These are phyloP conservation scores for Hypomyces rosellus DNA, from an alignment of 2,329 filamentous ascomycete genomes.

Conservation along the genomic window DNA sequence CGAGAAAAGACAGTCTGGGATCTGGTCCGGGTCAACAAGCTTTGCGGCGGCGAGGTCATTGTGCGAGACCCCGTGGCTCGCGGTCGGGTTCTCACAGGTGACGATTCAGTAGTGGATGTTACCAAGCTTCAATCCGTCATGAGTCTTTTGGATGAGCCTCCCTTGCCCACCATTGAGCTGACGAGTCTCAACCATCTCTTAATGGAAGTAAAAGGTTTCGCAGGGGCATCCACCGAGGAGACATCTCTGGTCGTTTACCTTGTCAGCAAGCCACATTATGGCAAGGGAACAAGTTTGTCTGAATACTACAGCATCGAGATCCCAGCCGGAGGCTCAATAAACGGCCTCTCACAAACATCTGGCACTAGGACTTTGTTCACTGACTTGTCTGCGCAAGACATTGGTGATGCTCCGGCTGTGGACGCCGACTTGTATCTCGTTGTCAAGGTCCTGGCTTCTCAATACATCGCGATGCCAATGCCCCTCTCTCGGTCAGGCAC, in stretches of 20 bases:
- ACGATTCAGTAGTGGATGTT: constrained; percentile 88
- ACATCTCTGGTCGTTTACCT: constrained; percentile 73
- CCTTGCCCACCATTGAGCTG: constrained; percentile 59
- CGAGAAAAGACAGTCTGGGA: constrained; percentile 95
- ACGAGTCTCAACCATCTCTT: constrained; percentile 73
- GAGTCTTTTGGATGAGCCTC: constrained; percentile 85
- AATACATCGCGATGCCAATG: constrained; percentile 41
- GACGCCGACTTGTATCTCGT: constrained; percentile 76
- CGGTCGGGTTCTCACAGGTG: constrained; percentile 80
- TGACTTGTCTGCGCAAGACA: constrained; percentile 73
- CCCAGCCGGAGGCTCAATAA: constrained; percentile 64
- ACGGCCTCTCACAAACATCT: constrained; percentile 55
- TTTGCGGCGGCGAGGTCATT: constrained; percentile 89
- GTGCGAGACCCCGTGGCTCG: constrained; percentile 80
- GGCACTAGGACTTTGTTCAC: constrained; percentile 82
- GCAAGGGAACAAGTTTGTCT: constrained; percentile 61
- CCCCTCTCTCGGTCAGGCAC: constrained; percentile 48
- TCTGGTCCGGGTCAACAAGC: constrained; percentile 86
- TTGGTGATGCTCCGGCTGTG: constrained; percentile 53
- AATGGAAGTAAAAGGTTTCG: constrained; percentile 77
- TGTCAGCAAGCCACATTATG: constrained; percentile 62
- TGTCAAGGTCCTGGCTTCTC: constrained; percentile 64
- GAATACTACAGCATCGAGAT: constrained; percentile 79
- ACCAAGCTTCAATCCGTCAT: constrained; percentile 91
- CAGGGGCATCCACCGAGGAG: constrained; percentile 67